These are phyloP conservation scores for Piloderma croceum DNA, from an alignment of 768 basidiomycete species.

Conservation along the genomic window DNA sequence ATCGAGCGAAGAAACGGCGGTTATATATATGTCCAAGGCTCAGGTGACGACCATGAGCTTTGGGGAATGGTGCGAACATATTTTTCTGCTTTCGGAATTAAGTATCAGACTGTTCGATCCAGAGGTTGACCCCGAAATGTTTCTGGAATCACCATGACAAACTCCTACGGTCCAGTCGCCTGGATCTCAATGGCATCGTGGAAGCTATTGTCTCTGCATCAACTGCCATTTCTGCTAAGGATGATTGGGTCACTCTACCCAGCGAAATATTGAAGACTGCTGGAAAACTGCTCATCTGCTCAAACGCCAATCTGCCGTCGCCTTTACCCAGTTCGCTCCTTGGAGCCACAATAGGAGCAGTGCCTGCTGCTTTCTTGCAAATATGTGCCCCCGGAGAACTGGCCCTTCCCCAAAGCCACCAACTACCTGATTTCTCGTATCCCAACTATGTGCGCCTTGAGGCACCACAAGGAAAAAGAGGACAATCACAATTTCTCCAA, in stretches of 20 bases:
- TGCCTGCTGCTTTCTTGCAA: no score
- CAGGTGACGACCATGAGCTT: conserved; percentile 91
- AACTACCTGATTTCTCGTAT: no score
- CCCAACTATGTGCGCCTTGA: no score
- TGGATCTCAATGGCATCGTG: neutral
- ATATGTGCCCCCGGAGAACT: neutral
- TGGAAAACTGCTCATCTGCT: conserved; percentile 39
- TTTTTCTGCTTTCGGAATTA: conserved; percentile 3
- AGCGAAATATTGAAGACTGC: conserved; percentile 32
- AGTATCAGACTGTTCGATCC: neutral
- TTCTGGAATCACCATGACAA: conserved; percentile 49
- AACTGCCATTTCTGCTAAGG: no score
- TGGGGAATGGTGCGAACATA: conserved; percentile 62
- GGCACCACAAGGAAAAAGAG: conserved; percentile 45
- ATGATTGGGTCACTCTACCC: no score
- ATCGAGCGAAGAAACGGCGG: conserved; percentile 58
- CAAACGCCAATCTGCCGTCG: conserved; percentile 22
- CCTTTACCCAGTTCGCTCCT: no score
- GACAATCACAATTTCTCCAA: conserved; percentile 44
- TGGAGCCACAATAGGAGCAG: no score
- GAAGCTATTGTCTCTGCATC: conserved; percentile 16
- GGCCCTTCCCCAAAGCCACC: no score
- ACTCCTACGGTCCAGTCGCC: neutral
- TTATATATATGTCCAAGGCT: conserved; percentile 87
- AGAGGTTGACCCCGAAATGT: conserved; percentile 71